Evolutionary conservation across 371 early-diverging fungal genomes (phyloP).

Genomic region (Rhizopus arrhizus): DNA sequence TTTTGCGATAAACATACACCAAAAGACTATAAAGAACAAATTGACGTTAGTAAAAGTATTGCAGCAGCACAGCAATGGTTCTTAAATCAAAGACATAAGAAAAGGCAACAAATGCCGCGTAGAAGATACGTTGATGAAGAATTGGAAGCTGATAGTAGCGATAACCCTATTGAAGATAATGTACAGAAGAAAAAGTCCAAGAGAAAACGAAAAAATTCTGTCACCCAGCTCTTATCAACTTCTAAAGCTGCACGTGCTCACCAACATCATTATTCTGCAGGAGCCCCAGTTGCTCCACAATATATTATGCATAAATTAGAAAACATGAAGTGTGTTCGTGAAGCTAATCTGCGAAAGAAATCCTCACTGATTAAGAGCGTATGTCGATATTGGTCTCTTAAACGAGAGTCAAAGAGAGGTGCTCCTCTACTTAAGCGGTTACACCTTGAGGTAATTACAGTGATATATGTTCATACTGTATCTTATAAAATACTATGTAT

Average conservation of each 20-base stretch:
- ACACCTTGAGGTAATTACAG: slow-evolving; percentile 79
- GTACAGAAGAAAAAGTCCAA: slow-evolving; percentile 13
- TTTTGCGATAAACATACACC: slow-evolving; percentile 89
- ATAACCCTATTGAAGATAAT: slow-evolving; percentile 5
- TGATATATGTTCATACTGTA: not conserved
- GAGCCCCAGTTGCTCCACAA: slow-evolving; percentile 70
- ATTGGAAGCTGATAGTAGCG: slow-evolving; percentile 26
- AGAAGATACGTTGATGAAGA: slow-evolving; percentile 44
- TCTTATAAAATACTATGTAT: not conserved
- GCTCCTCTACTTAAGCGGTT: slow-evolving; percentile 92
- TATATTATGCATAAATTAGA: slow-evolving; percentile 70
- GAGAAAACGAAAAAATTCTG: slow-evolving; percentile 16
- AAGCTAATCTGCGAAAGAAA: slow-evolving; percentile 55
- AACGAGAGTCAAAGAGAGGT: slow-evolving; percentile 84
- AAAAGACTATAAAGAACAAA: slow-evolving; percentile 62
- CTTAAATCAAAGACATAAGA: slow-evolving; percentile 15
- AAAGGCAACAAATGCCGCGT: slow-evolving; percentile 22
- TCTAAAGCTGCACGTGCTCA: slow-evolving; percentile 66
- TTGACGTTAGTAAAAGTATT: slow-evolving; percentile 50
- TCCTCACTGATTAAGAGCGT: slow-evolving; percentile 61
- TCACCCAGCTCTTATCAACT: slow-evolving; percentile 43
- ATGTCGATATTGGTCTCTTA: slow-evolving; percentile 93
- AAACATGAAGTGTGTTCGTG: slow-evolving; percentile 42
- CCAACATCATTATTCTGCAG: slow-evolving; percentile 59
- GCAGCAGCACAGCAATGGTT: slow-evolving; percentile 39